These are phyloP conservation scores for Macrolepiota albuminosa DNA, from an alignment of 768 basidiomycete genomes.

Conservation along the genomic window DNA sequence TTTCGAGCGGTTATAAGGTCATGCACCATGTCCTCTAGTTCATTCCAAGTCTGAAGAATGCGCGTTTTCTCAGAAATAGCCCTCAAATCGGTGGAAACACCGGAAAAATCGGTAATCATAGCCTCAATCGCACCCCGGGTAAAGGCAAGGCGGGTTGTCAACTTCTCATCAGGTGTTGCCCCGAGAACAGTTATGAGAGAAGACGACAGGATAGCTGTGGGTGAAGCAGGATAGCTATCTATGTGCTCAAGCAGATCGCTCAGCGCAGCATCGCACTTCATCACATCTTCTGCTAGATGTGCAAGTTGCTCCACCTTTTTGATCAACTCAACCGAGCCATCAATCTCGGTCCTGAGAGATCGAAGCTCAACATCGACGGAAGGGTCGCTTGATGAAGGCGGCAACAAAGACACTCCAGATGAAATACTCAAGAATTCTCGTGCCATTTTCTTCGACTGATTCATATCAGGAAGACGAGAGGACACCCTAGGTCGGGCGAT, in stretches of 20 bases:
- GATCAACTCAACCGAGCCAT: constrained; percentile 43
- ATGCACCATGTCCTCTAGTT: constrained; percentile 76
- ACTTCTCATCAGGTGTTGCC: constrained; percentile 61
- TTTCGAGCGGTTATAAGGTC: constrained; percentile 59
- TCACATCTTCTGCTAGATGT: constrained; percentile 43
- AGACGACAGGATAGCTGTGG: constrained; percentile 47
- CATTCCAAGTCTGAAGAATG: constrained; percentile 75
- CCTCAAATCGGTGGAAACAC: constrained; percentile 54
- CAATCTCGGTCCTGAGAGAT: constrained; percentile 57
- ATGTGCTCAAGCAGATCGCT: constrained; percentile 85
- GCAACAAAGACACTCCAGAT: constrained; percentile 43
- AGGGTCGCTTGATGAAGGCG: constrained; percentile 33
- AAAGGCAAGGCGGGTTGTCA: constrained; percentile 58
- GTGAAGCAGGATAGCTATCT: constrained; percentile 73
- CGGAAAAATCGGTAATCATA: constrained; percentile 36
- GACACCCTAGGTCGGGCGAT: constrained; percentile 40
- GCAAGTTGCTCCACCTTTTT: constrained; percentile 50
- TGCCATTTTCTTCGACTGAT: constrained; percentile 43
- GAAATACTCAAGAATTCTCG: constrained; percentile 40
- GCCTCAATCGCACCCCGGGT: constrained; percentile 48
- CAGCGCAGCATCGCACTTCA: constrained; percentile 64
- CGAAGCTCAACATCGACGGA: constrained; percentile 53
- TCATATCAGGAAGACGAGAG: constrained; percentile 46
- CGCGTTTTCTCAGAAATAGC: constrained; percentile 56
- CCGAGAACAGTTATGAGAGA: constrained; percentile 38